phyloP scores from a whole-genome alignment of 176 grass and related monocot species.

The Poa pratensis region DNA sequence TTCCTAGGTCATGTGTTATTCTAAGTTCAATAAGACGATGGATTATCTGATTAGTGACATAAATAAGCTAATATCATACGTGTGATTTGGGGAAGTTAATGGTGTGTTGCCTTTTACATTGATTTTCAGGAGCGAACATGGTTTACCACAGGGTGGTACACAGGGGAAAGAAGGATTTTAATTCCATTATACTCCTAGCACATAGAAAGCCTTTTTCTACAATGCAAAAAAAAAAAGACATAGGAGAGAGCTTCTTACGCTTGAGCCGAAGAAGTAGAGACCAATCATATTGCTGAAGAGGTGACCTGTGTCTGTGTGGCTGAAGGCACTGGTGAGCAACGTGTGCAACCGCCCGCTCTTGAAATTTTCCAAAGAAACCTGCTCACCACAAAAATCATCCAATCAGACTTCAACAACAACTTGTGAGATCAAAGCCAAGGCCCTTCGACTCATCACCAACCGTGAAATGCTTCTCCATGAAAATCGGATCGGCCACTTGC shows the following conservation, averaged over 20 bases:
- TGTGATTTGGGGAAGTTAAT: background rate
- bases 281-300: slow-evolving; percentile 80
- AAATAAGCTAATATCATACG: background rate
- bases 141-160: slow-evolving; percentile 10
- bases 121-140: slow-evolving; percentile 7
- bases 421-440: background rate
- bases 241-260: slow-evolving; percentile 52
- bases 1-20: background rate
- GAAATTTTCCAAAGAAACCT: slow-evolving; percentile 90
- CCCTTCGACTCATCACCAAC: slow-evolving; percentile 34
- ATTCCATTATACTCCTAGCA: background rate
- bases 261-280: slow-evolving; percentile 84
- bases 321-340: slow-evolving; percentile 83
- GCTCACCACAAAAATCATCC: slow-evolving; percentile 40
- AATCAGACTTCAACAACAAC: slow-evolving; percentile 4
- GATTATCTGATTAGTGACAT: background rate
- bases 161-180: background rate
- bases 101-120: slow-evolving; percentile 8
- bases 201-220: background rate
- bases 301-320: slow-evolving; percentile 57
- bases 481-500: slow-evolving; percentile 60
- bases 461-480: slow-evolving; percentile 86
- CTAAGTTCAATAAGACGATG: slow-evolving; percentile 8
- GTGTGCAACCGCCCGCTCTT: slow-evolving; percentile 85
- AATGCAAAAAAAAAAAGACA: background rate